phyloP scores from a whole-genome alignment of 495 filamentous ascomycete species.

The Acidiella bohemica region DNA sequence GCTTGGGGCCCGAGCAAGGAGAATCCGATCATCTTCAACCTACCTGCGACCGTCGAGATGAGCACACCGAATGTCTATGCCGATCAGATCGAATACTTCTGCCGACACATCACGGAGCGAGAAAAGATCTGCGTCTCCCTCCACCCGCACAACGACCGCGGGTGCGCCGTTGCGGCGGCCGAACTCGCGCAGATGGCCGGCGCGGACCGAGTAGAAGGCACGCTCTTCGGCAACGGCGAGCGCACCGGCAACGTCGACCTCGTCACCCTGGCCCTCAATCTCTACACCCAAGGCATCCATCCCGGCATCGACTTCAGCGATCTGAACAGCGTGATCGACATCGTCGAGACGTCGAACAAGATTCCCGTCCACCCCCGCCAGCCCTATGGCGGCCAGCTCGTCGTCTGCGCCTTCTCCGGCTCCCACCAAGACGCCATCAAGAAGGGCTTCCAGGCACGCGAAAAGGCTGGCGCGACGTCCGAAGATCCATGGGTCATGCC shows the following conservation, averaged over 20 bases:
- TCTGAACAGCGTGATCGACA: slow-evolving; percentile 78
- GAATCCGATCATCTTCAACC: too few species aligned
- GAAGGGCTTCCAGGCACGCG: slow-evolving; percentile 75
- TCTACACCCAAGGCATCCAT: slow-evolving; percentile 88
- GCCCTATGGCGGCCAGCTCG: slow-evolving; percentile 81
- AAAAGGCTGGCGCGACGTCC: slow-evolving; percentile 42
- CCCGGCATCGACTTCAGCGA: slow-evolving; percentile 78
- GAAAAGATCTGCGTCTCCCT: too few species aligned
- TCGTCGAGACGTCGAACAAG: slow-evolving; percentile 86
- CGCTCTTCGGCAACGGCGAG: too few species aligned
- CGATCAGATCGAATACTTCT: too few species aligned
- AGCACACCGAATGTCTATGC: too few species aligned
- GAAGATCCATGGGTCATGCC: slow-evolving; percentile 61
- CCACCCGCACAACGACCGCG: too few species aligned
- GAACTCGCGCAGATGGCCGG: too few species aligned
- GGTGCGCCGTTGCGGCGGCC: too few species aligned
- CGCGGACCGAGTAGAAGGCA: too few species aligned
- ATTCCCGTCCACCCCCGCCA: slow-evolving; percentile 82
- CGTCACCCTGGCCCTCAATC: slow-evolving; percentile 85
- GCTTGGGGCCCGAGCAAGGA: too few species aligned
- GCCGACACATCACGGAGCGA: too few species aligned
- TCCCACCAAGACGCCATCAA: slow-evolving; percentile 97
- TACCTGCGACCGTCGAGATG: too few species aligned
- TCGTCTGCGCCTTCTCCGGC: slow-evolving; percentile 79
- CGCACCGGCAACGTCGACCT: slow-evolving; percentile 97